Evolutionary conservation across 2,329 filamentous ascomycete genomes (phyloP), one percentile per base, ranked within the genome.

Genomic region (Sarocladiaceae sp.): DNA sequence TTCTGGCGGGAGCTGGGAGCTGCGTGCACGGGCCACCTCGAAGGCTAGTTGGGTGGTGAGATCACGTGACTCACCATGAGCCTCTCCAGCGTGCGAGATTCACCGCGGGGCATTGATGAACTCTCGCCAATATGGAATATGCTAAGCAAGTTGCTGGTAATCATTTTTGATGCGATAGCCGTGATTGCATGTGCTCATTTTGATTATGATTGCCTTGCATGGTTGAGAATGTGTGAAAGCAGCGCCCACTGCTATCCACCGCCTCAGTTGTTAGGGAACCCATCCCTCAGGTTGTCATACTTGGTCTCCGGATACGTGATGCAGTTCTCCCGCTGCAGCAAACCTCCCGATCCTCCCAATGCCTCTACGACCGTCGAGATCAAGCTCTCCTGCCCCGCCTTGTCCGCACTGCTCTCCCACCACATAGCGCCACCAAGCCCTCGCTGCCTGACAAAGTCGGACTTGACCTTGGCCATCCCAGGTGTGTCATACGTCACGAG

Each of bases 341-440:
- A 62, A 2, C 55, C 62, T 3, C 53, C 52, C 0, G 64, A 58
- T 0, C 80, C 79, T 15, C 80, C 82, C 10, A 87, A 61, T 0
- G 63, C 66, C 24, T 75, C 68, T 1, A 85, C 77, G 13, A 83
- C 80, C 12, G 74, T 81, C 6, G 63, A 67, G 45, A 90, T 88
- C 57, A 96, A 60, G 54, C 86, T 91, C 44, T 73, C 64, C 0
- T 72, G 68, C 0, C 80, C 81, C 3, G 64, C 58, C 58, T 81
- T 82, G 60, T 96, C 91, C 1, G 78, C 82, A 56, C 84, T 91
- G 55, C 80, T 87, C 67, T 96, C 90, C 89, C 89, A 95, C 88
- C 88, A 97, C 90, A 97, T 96, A n/a, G 77, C 88, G 15, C 91
- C 91, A 2, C 89, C 90, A 0, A 96, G 73, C 0, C 78, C 71